These are phyloP conservation scores for Selaginella tamariscina DNA, from an alignment of 75 land plant species.

Conservation along the genomic window DNA sequence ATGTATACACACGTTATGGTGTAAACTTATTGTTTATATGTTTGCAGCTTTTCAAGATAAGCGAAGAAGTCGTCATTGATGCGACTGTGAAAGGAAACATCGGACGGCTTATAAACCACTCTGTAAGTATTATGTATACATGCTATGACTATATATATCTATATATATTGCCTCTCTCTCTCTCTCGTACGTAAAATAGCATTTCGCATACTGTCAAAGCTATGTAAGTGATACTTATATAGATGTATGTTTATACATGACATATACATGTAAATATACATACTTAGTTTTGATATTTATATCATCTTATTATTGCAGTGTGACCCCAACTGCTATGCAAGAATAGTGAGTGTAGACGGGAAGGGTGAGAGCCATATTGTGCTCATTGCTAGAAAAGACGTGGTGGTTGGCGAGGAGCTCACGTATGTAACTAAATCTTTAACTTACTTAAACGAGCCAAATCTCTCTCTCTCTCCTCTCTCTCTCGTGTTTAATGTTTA, in stretches of 20 bases:
- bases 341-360: constrained; percentile 64
- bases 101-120: constrained; percentile 89
- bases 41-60: constrained; percentile 77
- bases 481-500: neutral
- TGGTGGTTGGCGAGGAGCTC: constrained; percentile 68
- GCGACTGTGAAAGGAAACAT: constrained; percentile 91
- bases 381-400: constrained; percentile 69
- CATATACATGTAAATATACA: neutral
- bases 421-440: constrained; percentile 24
- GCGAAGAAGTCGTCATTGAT: constrained; percentile 91
- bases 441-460: neutral
- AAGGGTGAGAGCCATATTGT: constrained; percentile 68
- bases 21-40: too few relatives aligned
- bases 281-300: neutral
- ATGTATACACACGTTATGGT: too few relatives aligned
- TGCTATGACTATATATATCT: too few relatives aligned
- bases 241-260: too few relatives aligned
- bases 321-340: constrained; percentile 84
- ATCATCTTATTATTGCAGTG: constrained; percentile 22
- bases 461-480: neutral
- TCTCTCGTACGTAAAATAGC: too few relatives aligned
- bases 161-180: too few relatives aligned
- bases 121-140: constrained; percentile 24
- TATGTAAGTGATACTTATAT: too few relatives aligned
- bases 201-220: too few relatives aligned